Evolutionary conservation across 31 red algal genomes (phyloP).

Genomic region (Odonthalia washingtoniensis): DNA sequence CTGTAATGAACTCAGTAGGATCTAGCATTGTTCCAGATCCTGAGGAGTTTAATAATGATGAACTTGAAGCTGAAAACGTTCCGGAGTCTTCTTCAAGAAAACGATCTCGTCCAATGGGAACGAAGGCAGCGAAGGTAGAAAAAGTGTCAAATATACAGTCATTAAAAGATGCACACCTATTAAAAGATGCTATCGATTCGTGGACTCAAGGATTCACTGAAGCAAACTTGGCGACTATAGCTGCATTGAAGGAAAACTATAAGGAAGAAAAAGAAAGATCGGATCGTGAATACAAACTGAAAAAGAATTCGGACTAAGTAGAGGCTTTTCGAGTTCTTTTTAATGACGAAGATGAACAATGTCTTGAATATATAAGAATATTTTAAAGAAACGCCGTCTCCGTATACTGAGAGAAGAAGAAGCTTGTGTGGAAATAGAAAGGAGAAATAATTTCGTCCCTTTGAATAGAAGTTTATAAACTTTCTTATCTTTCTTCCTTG

Average conservation of each 20-base stretch:
- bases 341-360: slow-evolving; percentile 1
- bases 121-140: too few relatives aligned
- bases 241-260: background rate
- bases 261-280: background rate
- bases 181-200: background rate
- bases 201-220: slow-evolving; percentile 16
- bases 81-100: background rate
- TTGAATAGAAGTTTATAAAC: background rate
- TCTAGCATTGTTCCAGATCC: background rate
- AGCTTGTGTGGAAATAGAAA: background rate
- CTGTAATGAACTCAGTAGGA: too few relatives aligned
- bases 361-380: slow-evolving; percentile 4
- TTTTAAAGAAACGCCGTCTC: slow-evolving; percentile 4
- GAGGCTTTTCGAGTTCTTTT: slow-evolving; percentile 21
- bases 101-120: too few relatives aligned
- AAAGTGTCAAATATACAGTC: background rate
- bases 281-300: slow-evolving; percentile 4
- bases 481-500: too few relatives aligned
- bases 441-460: background rate
- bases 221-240: background rate
- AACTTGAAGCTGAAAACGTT: background rate
- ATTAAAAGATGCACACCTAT: background rate
- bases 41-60: background rate
- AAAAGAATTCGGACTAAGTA: slow-evolving; percentile 22
- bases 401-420: slow-evolving; percentile 12